Evolutionary conservation across 768 basidiomycete genomes (phyloP).

Genomic region (Boletus edulis): DNA sequence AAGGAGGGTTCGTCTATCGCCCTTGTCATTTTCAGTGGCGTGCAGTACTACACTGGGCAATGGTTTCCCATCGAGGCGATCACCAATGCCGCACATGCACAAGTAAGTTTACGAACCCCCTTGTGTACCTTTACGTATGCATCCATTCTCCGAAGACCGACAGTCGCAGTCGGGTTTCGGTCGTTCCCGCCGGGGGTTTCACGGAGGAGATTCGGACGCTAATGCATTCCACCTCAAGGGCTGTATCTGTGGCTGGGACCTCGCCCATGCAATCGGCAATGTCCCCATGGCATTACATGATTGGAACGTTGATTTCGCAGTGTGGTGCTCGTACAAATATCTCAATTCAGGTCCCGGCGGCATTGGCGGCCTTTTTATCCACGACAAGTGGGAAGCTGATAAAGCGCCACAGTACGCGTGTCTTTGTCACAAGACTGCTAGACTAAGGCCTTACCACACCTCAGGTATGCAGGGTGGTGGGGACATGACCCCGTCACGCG

Average conservation of each 20-base stretch:
- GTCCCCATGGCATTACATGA: slow-evolving; percentile 86
- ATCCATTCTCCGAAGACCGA: slow-evolving; percentile 7
- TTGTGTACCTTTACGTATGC: slow-evolving; percentile 28
- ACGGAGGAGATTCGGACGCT: slow-evolving; percentile 8
- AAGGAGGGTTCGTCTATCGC: slow-evolving; percentile 77
- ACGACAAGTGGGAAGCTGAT: slow-evolving; percentile 72
- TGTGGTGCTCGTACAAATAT: slow-evolving; percentile 99
- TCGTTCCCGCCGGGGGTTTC: slow-evolving; percentile 2
- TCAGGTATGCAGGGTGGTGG: slow-evolving; percentile 96
- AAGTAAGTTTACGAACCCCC: slow-evolving; percentile 47
- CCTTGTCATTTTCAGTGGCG: slow-evolving; percentile 87
- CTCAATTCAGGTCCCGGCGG: slow-evolving; percentile 95
- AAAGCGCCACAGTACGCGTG: slow-evolving; percentile 59
- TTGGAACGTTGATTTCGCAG: slow-evolving; percentile 96
- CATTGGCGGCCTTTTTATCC: slow-evolving; percentile 92
- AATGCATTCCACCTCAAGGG: slow-evolving; percentile 51
- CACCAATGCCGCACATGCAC: slow-evolving; percentile 78
- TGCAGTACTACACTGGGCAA: slow-evolving; percentile 98
- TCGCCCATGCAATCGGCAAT: slow-evolving; percentile 95
- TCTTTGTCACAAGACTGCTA: slow-evolving; percentile 3
- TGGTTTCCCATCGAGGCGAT: slow-evolving; percentile 85
- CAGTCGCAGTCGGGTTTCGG: slow-evolving; percentile 1
- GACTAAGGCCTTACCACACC: slow-evolving; percentile 12
- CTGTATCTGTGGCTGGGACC: slow-evolving; percentile 93
- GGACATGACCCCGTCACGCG: slow-evolving; percentile 86